phyloP scores from a whole-genome alignment of 2,329 filamentous ascomycete genomes.

The Westerdykella ornata region DNA sequence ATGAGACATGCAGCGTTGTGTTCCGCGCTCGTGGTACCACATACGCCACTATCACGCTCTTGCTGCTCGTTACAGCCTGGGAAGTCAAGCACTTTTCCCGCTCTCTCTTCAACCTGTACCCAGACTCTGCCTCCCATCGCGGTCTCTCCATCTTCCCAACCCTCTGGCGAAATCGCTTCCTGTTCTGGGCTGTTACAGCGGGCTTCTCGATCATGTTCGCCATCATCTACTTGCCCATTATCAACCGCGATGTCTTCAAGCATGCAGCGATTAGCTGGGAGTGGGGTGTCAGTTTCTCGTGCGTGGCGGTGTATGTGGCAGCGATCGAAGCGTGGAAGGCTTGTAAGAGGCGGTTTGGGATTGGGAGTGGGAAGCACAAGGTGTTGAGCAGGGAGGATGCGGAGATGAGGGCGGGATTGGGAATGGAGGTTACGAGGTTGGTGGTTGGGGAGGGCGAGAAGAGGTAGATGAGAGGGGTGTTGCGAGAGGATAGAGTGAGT shows the following conservation, averaged over 20 bases:
- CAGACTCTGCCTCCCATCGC: conserved; percentile 20
- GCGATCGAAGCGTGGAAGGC: conserved; percentile 44
- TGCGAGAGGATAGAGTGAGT: no score
- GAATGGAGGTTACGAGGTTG: no score
- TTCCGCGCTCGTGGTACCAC: conserved; percentile 43
- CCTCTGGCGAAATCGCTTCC: conserved; percentile 40
- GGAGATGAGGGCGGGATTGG: conserved; percentile 28
- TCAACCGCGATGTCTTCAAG: conserved; percentile 44
- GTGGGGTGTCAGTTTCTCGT: conserved; percentile 42
- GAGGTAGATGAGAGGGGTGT: no score
- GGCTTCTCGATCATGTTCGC: conserved; percentile 41
- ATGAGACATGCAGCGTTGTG: conserved; percentile 37
- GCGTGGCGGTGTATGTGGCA: conserved; percentile 37
- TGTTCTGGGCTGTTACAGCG: conserved; percentile 40
- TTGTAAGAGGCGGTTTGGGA: conserved; percentile 35
- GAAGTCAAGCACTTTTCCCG: conserved; percentile 44
- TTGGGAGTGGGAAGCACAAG: conserved; percentile 29
- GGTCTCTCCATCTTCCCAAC: conserved; percentile 36
- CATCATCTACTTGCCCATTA: conserved; percentile 42
- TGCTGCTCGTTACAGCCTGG: conserved; percentile 44
- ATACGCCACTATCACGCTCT: conserved; percentile 41
- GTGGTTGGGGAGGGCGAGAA: no score
- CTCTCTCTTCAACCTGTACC: conserved; percentile 43
- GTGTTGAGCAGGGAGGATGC: conserved; percentile 31
- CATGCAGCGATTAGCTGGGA: conserved; percentile 42